Conservation (phyloP, 495 filamentous ascomycete genomes). For the Delitschia confertaspora region DNA sequence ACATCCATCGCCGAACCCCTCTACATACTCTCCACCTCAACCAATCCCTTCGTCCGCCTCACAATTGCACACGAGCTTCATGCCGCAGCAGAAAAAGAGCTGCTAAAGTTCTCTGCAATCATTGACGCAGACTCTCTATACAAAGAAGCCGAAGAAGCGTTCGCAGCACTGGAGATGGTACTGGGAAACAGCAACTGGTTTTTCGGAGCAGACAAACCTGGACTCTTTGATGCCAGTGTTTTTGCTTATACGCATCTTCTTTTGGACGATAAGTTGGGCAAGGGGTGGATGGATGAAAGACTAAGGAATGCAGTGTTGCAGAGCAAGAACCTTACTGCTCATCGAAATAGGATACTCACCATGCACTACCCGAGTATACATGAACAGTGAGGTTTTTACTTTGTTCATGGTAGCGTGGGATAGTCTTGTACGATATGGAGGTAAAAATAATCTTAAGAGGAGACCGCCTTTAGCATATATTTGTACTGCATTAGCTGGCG, state of each 20-base stretch:
- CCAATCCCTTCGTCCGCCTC: slow-evolving; percentile 52
- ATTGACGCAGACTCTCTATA: slow-evolving; percentile 59
- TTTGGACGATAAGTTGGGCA: slow-evolving; percentile 46
- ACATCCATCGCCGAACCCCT: slow-evolving; percentile 52
- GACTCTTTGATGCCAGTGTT: slow-evolving; percentile 74
- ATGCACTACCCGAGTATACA: slow-evolving; percentile 6
- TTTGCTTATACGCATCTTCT: slow-evolving; percentile 88
- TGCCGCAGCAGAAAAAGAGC: slow-evolving; percentile 59
- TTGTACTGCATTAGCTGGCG: too few species aligned
- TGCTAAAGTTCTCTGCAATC: slow-evolving; percentile 53
- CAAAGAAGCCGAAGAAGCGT: slow-evolving; percentile 58
- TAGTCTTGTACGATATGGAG: slow-evolving; percentile 1
- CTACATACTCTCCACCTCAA: slow-evolving; percentile 59
- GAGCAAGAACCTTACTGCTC: slow-evolving; percentile 44
- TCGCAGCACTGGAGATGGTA: slow-evolving; percentile 63
- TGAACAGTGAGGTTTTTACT: not conserved
- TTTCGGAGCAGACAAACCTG: slow-evolving; percentile 53
- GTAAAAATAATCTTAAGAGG: too few species aligned
- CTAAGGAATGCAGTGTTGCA: slow-evolving; percentile 32
- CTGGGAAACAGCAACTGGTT: slow-evolving; percentile 60
- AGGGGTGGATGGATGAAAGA: slow-evolving; percentile 41
- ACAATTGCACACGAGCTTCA: slow-evolving; percentile 57
- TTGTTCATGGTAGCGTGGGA: not conserved
- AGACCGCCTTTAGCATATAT: too few species aligned
- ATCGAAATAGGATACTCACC: slow-evolving; percentile 41